Evolutionary conservation across 73 alveolate genomes (phyloP), one percentile per base, ranked within the genome.

Genomic region (Paramecium sonneborni): DNA sequence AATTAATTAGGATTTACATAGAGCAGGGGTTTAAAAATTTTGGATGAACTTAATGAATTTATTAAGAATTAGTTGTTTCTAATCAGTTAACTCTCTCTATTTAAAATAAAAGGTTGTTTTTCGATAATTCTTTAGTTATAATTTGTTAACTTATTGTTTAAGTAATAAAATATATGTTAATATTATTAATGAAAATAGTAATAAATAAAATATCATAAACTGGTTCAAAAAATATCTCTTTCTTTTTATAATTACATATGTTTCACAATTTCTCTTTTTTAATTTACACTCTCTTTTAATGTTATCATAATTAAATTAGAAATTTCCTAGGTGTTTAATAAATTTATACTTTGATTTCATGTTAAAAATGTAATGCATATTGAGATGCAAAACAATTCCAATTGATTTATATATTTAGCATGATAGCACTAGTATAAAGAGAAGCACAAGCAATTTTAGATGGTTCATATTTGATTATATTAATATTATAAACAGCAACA

Each of bases 391-490:
- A 37, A 21, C 18, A 14, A 72, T 72, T 72, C 86, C 86, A 72
- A 72, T 72, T 41, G 28, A 72, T 30, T 35, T 34, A 20, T 11
- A 72, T 72, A 12, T 38, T 38, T 38, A 37, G 14, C 44, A 72
- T 23, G 0, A 21, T 20, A 7, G 57, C 57, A 38, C 86, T 72
- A 5, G 57, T 34, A 37, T 72, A 72, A 10, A 72, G 55, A 21
- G 58, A 30, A 15, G 86, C 86, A 72, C 86, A 72, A 15, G 86
- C 86, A 28, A 72, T 72, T 72, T 72, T 72, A 8, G 86, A 72
- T 1, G 86, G 86, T 72, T 72, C 86, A 20, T 72, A 72, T 34
- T 30, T 34, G 6, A 72, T 23, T 12, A 32, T 20, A 35, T 72
- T 35, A 8, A 28, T 20, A 37, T 23, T 28, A 9, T 35, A 72